These are phyloP conservation scores for Trametopsis cervina DNA, from an alignment of 768 basidiomycete species.

Conservation along the genomic window DNA sequence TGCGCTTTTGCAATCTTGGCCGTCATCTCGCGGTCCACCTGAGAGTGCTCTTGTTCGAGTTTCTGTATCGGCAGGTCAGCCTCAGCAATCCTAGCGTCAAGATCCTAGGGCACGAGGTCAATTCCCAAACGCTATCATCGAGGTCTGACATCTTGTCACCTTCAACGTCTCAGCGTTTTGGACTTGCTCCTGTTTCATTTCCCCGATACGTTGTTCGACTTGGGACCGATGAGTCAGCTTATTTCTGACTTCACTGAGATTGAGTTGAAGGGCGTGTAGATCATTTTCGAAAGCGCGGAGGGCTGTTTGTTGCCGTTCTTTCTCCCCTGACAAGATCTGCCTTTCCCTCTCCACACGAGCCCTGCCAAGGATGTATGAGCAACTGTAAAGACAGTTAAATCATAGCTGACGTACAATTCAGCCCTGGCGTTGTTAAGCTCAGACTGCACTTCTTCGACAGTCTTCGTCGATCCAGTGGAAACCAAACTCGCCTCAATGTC, in stretches of 20 bases:
- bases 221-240: conserved; percentile 53
- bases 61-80: conserved; percentile 59
- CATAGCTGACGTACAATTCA: conserved; percentile 49
- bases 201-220: conserved; percentile 48
- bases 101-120: conserved; percentile 36
- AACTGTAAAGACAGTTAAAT: background rate
- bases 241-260: conserved; percentile 48
- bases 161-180: conserved; percentile 40
- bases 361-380: conserved; percentile 27
- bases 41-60: conserved; percentile 50
- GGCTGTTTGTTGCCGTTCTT: conserved; percentile 50
- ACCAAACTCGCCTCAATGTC: conserved; percentile 54
- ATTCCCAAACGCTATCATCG: background rate
- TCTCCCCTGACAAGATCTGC: conserved; percentile 47
- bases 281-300: conserved; percentile 52
- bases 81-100: conserved; percentile 53
- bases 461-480: conserved; percentile 69
- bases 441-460: conserved; percentile 77
- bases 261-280: conserved; percentile 55
- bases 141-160: conserved; percentile 26
- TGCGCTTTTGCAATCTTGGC: conserved; percentile 47
- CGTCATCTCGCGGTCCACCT: conserved; percentile 42
- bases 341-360: conserved; percentile 62
- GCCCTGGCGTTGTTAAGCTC: conserved; percentile 60
- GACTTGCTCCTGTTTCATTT: conserved; percentile 51